Evolutionary conservation across 2,329 filamentous ascomycete genomes (phyloP), one percentile per base, ranked within the genome.

Genomic region (Penicillium sp.): DNA sequence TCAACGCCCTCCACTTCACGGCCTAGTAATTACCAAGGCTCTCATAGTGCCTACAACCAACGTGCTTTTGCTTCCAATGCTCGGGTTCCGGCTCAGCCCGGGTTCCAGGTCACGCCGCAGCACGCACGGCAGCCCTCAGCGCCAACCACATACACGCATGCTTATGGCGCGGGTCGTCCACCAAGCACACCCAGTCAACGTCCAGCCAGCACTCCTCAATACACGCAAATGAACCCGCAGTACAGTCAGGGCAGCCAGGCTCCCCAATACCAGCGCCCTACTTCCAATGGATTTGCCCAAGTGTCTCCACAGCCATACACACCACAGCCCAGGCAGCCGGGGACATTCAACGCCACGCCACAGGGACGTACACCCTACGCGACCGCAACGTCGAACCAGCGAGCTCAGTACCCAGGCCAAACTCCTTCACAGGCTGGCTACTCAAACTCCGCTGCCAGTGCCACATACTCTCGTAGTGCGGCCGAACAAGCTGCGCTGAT

Each of bases 221-320:
- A 74, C 56, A 61, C 74, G 37, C 70, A 74, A 51, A 54, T 67
- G 23, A 68, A 58, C 10, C 67, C 69, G 15, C 72, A 73, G 60
- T 77, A 71, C 61, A 71, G 58, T 55, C 73, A 72, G 53, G 68
- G 62, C 27, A 71, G 64, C 50, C 72, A 73, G 47, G 69, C 71
- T n/a, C 71, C 71, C 43, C 76, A 75, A 58, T 76, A 75, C 58
- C 76, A 78, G 62, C 73, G 78, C 17, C 66, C 74, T 19, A 60
- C 63, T 15, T 70, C 70, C 50, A 79, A 78, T 50, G 75, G 75
- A 47, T 74, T 69, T 31, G 54, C 70, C 10, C 73, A 73, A 58
- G 67, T 62, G n/a, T 72, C 71, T 45, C 70, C 72, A 31, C 72
- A 75, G 51, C 68, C 69, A 35, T 75, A 74, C 56, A 70, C 69